Conservation (phyloP, 331 rosid genomes). For the Pyrus hybrid region DNA sequence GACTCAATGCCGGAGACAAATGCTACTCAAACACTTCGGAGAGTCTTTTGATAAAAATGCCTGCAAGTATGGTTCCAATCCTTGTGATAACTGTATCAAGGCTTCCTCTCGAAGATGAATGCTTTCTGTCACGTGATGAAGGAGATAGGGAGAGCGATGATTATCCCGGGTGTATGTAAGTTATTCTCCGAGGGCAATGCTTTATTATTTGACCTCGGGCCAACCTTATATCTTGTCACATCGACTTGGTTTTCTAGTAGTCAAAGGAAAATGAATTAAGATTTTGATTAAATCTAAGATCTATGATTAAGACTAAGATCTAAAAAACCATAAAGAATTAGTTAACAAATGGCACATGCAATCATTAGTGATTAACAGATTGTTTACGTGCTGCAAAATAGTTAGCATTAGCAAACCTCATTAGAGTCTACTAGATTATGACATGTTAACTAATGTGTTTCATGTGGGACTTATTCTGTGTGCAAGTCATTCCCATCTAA, state of each 20-base stretch:
- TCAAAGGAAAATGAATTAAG: neutral
- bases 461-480: slow-evolving; percentile 1
- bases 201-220: neutral
- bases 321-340: neutral
- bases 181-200: too few relatives aligned
- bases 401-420: neutral
- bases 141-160: neutral
- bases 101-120: neutral
- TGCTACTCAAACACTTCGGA: slow-evolving; percentile 79
- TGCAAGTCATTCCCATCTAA: too few relatives aligned
- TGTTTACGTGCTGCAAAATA: neutral
- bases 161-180: too few relatives aligned
- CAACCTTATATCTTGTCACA: neutral
- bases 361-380: neutral
- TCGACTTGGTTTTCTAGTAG: slow-evolving; percentile 1
- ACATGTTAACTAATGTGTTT: slow-evolving; percentile 18
- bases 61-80: slow-evolving; percentile 75
- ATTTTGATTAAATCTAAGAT: neutral
- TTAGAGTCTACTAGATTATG: neutral
- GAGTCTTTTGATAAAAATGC: slow-evolving; percentile 33
- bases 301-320: neutral
- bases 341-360: slow-evolving; percentile 24
- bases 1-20: slow-evolving; percentile 85
- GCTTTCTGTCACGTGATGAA: neutral
- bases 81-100: slow-evolving; percentile 89